These are phyloP conservation scores for Arachnomyces sp. DNA, from an alignment of 2,329 filamentous ascomycete species.

Conservation along the genomic window DNA sequence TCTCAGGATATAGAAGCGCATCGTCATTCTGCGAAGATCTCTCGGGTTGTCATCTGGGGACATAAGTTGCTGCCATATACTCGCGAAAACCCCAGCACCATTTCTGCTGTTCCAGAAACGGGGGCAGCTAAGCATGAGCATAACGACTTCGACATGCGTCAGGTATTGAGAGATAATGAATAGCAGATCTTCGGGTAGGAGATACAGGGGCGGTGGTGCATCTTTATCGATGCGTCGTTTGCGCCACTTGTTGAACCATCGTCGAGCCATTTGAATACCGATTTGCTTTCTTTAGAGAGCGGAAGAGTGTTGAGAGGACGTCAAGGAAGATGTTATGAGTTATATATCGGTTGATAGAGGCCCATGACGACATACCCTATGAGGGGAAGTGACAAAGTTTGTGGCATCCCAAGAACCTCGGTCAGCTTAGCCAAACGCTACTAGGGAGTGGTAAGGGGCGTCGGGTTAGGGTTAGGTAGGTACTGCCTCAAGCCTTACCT, in stretches of 20 bases:
- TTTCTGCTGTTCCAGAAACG: constrained; percentile 2
- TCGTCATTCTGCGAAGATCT: background rate
- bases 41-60: background rate
- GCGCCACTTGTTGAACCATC: too few relatives aligned
- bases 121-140: constrained; percentile 3
- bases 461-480: background rate
- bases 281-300: too few relatives aligned
- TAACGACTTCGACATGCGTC: constrained; percentile 3
- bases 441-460: background rate
- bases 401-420: too few relatives aligned
- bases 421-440: too few relatives aligned
- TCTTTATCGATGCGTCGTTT: too few relatives aligned
- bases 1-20: constrained; percentile 5
- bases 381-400: too few relatives aligned
- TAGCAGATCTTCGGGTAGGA: constrained; percentile 1
- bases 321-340: too few relatives aligned
- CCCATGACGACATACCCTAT: too few relatives aligned
- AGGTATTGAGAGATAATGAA: constrained; percentile 2
- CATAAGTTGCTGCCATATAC: constrained; percentile 1
- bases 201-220: background rate
- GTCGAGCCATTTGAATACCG: too few relatives aligned
- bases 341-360: too few relatives aligned
- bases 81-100: constrained; percentile 3
- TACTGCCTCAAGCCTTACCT: background rate
- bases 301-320: too few relatives aligned